phyloP scores from a whole-genome alignment of 495 filamentous ascomycete species.

The Penicillium arizonense region DNA sequence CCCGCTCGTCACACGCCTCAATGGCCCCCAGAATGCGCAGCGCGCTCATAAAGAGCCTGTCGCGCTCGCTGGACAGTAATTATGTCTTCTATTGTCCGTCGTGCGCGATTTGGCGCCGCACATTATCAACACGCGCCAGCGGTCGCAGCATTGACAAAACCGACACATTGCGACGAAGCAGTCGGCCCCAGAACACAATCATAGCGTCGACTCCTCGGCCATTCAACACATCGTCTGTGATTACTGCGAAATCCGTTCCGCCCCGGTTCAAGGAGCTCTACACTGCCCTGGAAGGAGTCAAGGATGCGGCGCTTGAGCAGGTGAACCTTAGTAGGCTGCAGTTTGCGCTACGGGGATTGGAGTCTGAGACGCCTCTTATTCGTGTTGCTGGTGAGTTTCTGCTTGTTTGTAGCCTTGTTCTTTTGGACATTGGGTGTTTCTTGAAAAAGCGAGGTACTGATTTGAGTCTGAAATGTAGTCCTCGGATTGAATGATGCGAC shows the following conservation, averaged over 20 bases:
- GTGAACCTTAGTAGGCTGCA: conserved; percentile 75
- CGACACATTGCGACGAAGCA: conserved; percentile 6
- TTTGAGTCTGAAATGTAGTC: conserved; percentile 32
- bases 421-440: not conserved
- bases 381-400: conserved; percentile 61
- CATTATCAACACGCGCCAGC: conserved; percentile 29
- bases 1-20: conserved; percentile 9
- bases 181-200: conserved; percentile 2
- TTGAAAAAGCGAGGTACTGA: conserved; percentile 1
- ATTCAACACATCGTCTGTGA: conserved; percentile 26
- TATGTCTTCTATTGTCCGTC: conserved; percentile 39
- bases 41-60: conserved; percentile 37
- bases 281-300: conserved; percentile 57
- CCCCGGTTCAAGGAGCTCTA: conserved; percentile 53
- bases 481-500: conserved; percentile 49
- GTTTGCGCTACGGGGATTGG: conserved; percentile 74
- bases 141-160: conserved; percentile 6
- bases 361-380: conserved; percentile 62
- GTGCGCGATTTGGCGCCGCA: conserved; percentile 36
- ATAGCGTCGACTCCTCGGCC: conserved; percentile 5
- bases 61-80: conserved; percentile 21
- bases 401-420: not conserved
- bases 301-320: conserved; percentile 59
- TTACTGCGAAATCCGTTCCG: conserved; percentile 34
- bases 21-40: conserved; percentile 45